A percentile compares a stretch with the other conserved stretches of the same genome.
phyloP scores from a whole-genome alignment of 2,329 filamentous ascomycete genomes.

The Aspergillus pseudonomiae region DNA sequence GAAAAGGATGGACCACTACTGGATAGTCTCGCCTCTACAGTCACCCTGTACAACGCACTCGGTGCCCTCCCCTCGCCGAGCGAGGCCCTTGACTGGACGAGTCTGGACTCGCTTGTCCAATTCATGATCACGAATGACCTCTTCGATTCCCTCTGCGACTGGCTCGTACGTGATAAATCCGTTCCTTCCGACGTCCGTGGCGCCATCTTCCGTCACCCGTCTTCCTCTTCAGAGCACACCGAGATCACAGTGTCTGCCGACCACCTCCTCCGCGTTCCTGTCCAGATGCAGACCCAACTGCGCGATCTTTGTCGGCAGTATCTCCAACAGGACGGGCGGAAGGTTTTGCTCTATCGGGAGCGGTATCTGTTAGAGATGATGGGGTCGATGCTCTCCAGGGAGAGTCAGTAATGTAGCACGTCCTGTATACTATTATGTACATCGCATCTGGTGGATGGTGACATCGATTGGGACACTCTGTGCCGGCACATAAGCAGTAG shows the following conservation, averaged over 20 bases:
- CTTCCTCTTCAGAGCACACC: not conserved
- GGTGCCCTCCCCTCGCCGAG: slow-evolving; percentile 2
- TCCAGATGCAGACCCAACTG: not conserved
- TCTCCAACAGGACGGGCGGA: slow-evolving; percentile 8
- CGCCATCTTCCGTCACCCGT: slow-evolving; percentile 6
- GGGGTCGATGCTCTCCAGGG: slow-evolving; percentile 9
- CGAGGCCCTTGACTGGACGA: slow-evolving; percentile 13
- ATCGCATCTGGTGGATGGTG: not conserved
- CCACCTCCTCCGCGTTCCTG: slow-evolving; percentile 4
- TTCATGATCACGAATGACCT: slow-evolving; percentile 32
- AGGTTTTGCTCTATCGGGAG: slow-evolving; percentile 18
- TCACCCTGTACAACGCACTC: slow-evolving; percentile 11
- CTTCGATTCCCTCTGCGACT: slow-evolving; percentile 32
- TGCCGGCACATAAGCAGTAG: slow-evolving; percentile 9
- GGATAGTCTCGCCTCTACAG: slow-evolving; percentile 12
- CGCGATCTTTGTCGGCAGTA: slow-evolving; percentile 11
- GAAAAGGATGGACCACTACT: slow-evolving; percentile 14
- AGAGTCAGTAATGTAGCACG: not conserved
- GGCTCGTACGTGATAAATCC: slow-evolving; percentile 24
- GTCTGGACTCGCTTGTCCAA: slow-evolving; percentile 24
- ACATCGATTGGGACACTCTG: slow-evolving; percentile 1
- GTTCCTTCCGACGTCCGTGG: slow-evolving; percentile 12
- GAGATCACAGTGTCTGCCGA: not conserved
- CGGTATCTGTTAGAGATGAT: slow-evolving; percentile 21
- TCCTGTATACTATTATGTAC: slow-evolving; percentile 1